A percentile compares a stretch with the other conserved stretches of the same genome.
Conservation (phyloP, 176 grass and related monocot genomes). For the Triticum timopheevii region DNA sequence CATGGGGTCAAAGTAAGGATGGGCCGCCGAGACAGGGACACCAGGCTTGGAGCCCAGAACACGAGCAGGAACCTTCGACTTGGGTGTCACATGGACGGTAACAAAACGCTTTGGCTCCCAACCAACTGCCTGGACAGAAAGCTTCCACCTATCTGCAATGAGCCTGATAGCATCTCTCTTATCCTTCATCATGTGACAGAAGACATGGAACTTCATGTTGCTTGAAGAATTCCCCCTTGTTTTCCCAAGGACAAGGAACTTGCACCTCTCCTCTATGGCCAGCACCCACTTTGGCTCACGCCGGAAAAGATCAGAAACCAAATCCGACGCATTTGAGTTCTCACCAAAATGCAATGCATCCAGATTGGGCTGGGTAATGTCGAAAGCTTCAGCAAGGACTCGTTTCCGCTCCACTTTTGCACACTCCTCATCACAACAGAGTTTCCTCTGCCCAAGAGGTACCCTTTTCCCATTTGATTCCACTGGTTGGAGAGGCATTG, state of each 20-base stretch:
- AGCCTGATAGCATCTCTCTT: slow-evolving; percentile 76
- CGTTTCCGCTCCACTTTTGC: slow-evolving; percentile 81
- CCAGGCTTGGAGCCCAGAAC: slow-evolving; percentile 74
- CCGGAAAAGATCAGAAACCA: slow-evolving; percentile 67
- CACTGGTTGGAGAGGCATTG: slow-evolving; percentile 67
- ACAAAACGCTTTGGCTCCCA: slow-evolving; percentile 89
- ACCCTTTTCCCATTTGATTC: slow-evolving; percentile 69
- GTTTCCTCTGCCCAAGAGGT: slow-evolving; percentile 91
- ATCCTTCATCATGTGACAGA: slow-evolving; percentile 76
- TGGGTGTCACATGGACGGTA: slow-evolving; percentile 75
- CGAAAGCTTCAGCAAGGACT: slow-evolving; percentile 91
- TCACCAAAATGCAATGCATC: slow-evolving; percentile 91
- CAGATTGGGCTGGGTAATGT: slow-evolving; percentile 80
- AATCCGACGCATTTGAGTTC: slow-evolving; percentile 46
- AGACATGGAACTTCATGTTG: slow-evolving; percentile 73
- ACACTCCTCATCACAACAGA: slow-evolving; percentile 87
- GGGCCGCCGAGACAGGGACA: slow-evolving; percentile 35
- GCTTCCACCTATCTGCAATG: slow-evolving; percentile 94
- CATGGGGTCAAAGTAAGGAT: slow-evolving; percentile 65
- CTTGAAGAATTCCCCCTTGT: slow-evolving; percentile 48
- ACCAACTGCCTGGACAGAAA: slow-evolving; percentile 69
- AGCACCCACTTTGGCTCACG: slow-evolving; percentile 88
- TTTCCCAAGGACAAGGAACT: slow-evolving; percentile 90
- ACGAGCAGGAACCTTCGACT: slow-evolving; percentile 71
- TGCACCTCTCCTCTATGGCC: slow-evolving; percentile 90